Evolutionary conservation across 345 rosid genomes (phyloP).

Genomic region (Salix koriyanagi): DNA sequence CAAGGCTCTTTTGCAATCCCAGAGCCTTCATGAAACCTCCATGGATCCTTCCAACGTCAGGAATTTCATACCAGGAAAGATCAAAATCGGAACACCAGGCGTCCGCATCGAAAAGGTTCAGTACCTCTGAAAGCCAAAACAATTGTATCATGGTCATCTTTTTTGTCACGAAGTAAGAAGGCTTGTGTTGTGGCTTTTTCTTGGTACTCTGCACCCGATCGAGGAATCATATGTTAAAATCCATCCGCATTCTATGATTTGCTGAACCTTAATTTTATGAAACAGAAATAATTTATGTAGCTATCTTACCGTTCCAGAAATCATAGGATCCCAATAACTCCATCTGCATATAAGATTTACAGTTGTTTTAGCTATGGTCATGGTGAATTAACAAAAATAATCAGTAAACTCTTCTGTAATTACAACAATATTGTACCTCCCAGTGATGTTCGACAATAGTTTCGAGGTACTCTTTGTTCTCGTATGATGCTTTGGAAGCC

Average conservation of each 20-base stretch:
- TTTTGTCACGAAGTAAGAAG: conserved; percentile 40
- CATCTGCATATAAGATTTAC: conserved; percentile 36
- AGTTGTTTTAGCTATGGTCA: neutral
- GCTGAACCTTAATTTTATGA: too few species aligned
- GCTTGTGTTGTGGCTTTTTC: conserved; percentile 58
- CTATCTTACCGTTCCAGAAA: conserved; percentile 63
- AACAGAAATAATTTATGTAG: neutral
- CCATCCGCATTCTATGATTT: neutral
- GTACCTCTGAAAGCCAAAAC: conserved; percentile 71
- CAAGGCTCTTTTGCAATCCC: conserved; percentile 55
- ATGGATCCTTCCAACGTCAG: conserved; percentile 57
- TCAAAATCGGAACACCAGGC: conserved; percentile 73
- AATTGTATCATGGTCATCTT: conserved; percentile 33
- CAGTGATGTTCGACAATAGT: conserved; percentile 41
- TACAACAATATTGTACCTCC: conserved; percentile 35
- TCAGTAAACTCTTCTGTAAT: too few species aligned
- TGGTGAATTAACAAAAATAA: neutral
- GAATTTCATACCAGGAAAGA: conserved; percentile 65
- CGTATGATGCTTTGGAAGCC: conserved; percentile 65
- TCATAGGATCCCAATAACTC: conserved; percentile 48
- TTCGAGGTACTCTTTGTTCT: conserved; percentile 49
- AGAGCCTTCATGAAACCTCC: conserved; percentile 77
- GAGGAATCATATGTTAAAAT: neutral
- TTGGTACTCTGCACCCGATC: conserved; percentile 43
- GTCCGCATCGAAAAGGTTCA: conserved; percentile 53